Evolutionary conservation across 495 filamentous ascomycete genomes (phyloP).

Genomic region (Annulohypoxylon bovei): DNA sequence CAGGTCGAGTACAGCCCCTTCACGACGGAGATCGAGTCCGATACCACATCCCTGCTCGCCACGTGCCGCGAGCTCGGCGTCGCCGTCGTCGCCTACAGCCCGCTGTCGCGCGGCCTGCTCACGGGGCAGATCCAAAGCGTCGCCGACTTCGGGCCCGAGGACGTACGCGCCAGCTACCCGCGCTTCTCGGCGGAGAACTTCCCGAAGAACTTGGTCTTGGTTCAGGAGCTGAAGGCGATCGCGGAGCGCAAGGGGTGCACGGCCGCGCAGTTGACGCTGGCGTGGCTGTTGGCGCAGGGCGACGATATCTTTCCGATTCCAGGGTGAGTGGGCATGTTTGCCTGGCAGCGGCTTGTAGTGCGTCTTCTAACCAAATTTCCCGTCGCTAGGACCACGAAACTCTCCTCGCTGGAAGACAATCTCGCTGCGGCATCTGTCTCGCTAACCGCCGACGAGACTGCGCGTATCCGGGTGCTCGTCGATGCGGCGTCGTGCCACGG

Average conservation of each 20-base stretch:
- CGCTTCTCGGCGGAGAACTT: constrained; percentile 63
- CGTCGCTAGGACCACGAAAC: constrained; percentile 39
- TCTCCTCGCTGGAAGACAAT: constrained; percentile 51
- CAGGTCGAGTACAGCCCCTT: constrained; percentile 74
- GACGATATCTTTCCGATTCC: constrained; percentile 71
- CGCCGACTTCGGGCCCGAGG: constrained; percentile 56
- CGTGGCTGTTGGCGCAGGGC: constrained; percentile 69
- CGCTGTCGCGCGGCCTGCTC: constrained; percentile 69
- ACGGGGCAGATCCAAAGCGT: constrained; percentile 57
- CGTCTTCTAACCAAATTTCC: neutral
- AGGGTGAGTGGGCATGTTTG: constrained; percentile 46
- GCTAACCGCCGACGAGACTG: constrained; percentile 45
- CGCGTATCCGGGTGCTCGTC: constrained; percentile 36
- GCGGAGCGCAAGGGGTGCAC: constrained; percentile 61
- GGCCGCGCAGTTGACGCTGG: constrained; percentile 61
- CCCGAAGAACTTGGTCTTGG: constrained; percentile 59
- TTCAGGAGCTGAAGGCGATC: constrained; percentile 53
- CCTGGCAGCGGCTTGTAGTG: neutral
- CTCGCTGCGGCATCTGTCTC: constrained; percentile 37
- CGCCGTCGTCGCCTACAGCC: constrained; percentile 68
- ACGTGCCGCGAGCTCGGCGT: constrained; percentile 71
- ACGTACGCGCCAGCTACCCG: constrained; percentile 56
- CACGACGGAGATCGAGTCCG: constrained; percentile 64
- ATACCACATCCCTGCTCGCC: constrained; percentile 56
- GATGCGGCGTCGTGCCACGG: constrained; percentile 20